These are phyloP conservation scores for Agaricus bisporus DNA, from an alignment of 768 basidiomycete species.

Conservation along the genomic window DNA sequence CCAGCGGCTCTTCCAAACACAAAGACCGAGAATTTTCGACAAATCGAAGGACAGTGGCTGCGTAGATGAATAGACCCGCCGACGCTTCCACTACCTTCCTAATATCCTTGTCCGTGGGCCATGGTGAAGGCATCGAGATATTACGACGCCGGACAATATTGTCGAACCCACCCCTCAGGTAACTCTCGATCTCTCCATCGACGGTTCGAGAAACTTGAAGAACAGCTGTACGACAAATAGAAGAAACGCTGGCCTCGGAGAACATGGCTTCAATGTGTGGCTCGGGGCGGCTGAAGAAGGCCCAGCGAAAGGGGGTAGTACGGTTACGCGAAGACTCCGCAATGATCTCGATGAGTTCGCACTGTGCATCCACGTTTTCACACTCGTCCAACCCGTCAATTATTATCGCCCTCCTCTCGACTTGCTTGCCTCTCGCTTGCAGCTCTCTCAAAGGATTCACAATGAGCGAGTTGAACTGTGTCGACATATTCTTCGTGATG, in stretches of 20 bases:
- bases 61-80: constrained; percentile 20
- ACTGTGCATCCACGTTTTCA: background rate
- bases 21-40: constrained; percentile 13
- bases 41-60: constrained; percentile 21
- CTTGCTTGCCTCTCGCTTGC: background rate
- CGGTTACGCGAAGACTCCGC: background rate
- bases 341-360: constrained; percentile 1
- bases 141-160: constrained; percentile 3
- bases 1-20: background rate
- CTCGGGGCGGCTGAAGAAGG: constrained; percentile 1
- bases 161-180: background rate
- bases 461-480: background rate
- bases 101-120: constrained; percentile 12
- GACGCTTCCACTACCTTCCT: constrained; percentile 15
- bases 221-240: background rate
- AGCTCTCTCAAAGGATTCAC: background rate
- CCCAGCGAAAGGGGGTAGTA: background rate
- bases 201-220: background rate
- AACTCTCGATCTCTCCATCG: constrained; percentile 2
- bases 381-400: constrained; percentile 7
- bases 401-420: background rate
- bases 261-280: background rate
- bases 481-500: background rate
- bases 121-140: background rate
- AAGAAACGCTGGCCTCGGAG: background rate